Conservation (phyloP, 768 basidiomycete species). For the Mycena galericulata region DNA sequence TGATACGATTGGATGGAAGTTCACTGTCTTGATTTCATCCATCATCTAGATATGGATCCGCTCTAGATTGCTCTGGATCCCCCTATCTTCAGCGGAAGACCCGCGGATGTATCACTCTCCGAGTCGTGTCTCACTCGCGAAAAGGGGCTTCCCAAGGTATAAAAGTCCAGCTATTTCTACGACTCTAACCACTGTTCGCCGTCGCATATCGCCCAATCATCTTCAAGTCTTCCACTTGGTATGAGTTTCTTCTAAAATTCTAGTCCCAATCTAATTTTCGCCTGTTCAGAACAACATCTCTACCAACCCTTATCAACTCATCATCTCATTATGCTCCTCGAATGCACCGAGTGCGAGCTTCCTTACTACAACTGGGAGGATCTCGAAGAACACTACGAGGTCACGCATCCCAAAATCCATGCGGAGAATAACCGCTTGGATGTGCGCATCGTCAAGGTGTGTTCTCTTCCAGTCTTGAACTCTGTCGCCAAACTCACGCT, state of each 20-base stretch:
- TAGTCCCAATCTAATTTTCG: no score
- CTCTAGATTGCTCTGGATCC: neutral
- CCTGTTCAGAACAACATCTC: neutral
- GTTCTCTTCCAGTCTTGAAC: neutral
- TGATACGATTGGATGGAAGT: no score
- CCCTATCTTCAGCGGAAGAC: neutral
- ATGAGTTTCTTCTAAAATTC: no score
- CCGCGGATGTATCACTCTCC: constrained; percentile 17
- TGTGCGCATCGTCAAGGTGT: constrained; percentile 24
- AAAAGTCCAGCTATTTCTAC: no score
- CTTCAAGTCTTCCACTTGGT: no score
- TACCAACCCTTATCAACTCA: no score
- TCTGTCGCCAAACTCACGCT: neutral
- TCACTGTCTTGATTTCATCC: neutral
- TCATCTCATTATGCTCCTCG: constrained; percentile 20
- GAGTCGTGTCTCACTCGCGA: neutral
- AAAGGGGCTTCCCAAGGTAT: constrained; percentile 16
- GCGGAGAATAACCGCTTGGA: neutral
- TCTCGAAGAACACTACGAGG: constrained; percentile 22
- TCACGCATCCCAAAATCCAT: constrained; percentile 20
- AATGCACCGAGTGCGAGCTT: constrained; percentile 29
- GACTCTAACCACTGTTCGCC: no score
- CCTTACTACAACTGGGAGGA: constrained; percentile 28
- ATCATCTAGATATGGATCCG: neutral
- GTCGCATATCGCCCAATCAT: no score